Evolutionary conservation across 179 eudicot genomes (phyloP), one percentile per base, ranked within the genome.

Genomic region (Heliamphora pulchella): DNA sequence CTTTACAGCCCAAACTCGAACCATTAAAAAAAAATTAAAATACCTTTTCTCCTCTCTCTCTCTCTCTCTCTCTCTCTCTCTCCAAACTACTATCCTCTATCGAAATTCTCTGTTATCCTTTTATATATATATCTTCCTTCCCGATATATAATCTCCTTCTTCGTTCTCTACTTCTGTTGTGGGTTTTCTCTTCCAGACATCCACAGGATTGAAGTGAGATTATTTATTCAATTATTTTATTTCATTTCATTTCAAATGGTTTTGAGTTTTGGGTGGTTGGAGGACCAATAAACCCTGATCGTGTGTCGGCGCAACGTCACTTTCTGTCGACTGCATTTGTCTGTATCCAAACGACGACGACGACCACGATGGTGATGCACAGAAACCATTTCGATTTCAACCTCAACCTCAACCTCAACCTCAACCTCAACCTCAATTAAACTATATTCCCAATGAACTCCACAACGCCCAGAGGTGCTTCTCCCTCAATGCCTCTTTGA

Each of bases 251-350:
- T 18, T 2, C 17, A 64, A 20, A 13, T 50, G 71, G 43, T 17
- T 63, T 77, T 77, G 48, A 62, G 62, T 9, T 64, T 77, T 6
- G 11, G 8, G 20, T 62, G 72, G 76, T 68, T 65, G 79, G 81
- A 65, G 64, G 82, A 48, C 73, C 59, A 63, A 75, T 70, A 69
- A 76, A 73, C 70, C 67, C 63, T 69, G 67, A 71, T 80, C 43
- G 81, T 81, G 86, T 86, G 93, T 90, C 93, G 93, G 93, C 88
- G 89, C 77, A 76, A 41, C 75, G 82, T 83, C 87, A 79, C 82
- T 88, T 80, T 83, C 84, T 77, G 85, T 84, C 80, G 84, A 31
- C 31, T 31, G 82, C 85, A 83, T 80, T 89, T 72, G 85, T 89
- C 85, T 84, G 81, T 80, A 77, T 81, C 46, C 76, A 55, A 5